Evolutionary conservation across 768 basidiomycete genomes (phyloP).

Genomic region (Tulasnella sp.): DNA sequence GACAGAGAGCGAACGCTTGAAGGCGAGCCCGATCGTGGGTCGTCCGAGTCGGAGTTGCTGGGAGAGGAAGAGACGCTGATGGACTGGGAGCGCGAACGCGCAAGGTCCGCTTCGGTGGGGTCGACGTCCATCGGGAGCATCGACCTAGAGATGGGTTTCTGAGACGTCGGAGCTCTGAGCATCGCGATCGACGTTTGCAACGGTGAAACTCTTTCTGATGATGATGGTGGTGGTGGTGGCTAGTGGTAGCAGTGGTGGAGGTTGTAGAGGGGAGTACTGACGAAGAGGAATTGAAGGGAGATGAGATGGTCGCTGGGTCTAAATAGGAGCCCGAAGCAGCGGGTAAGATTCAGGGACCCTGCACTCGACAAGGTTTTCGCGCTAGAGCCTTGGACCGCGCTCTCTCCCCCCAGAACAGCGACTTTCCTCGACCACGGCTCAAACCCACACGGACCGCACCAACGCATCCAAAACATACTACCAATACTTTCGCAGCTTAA

Average conservation of each 20-base stretch:
- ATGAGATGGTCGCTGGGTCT: slow-evolving; percentile 16
- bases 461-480: slow-evolving; percentile 3
- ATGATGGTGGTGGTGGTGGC: neutral
- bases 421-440: neutral
- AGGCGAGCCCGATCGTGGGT: slow-evolving; percentile 25
- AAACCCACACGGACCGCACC: slow-evolving; percentile 3
- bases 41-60: slow-evolving; percentile 18
- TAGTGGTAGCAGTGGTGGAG: neutral
- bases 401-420: neutral
- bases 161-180: slow-evolving; percentile 6
- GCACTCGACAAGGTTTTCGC: slow-evolving; percentile 16
- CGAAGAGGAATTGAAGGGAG: slow-evolving; percentile 8
- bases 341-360: slow-evolving; percentile 24
- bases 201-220: neutral
- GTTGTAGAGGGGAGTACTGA: slow-evolving; percentile 11
- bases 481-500: neutral
- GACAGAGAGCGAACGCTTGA: slow-evolving; percentile 18
- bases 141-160: neutral
- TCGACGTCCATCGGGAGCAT: neutral
- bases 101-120: neutral
- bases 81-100: slow-evolving; percentile 16
- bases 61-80: slow-evolving; percentile 27
- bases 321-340: slow-evolving; percentile 13
- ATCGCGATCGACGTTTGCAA: neutral
- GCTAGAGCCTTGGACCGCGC: slow-evolving; percentile 2